Percentiles rank a stretch among this genome's conserved stretches.
Evolutionary conservation across 768 basidiomycete species (phyloP).

Genomic region (Cantharellus anzutake): DNA sequence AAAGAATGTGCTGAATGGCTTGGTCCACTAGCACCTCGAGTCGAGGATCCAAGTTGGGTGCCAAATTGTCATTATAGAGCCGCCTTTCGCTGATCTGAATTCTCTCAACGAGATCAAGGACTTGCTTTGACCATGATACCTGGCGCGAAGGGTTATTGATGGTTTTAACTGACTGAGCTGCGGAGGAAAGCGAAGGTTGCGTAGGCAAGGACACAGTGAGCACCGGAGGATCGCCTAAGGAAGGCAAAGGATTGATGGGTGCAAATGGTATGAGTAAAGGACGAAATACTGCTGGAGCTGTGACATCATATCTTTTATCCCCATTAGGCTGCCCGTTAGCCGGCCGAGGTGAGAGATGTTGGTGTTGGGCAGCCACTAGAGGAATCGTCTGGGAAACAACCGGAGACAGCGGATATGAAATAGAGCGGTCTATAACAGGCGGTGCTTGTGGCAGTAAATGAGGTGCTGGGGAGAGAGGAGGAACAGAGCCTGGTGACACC

Average conservation of each 20-base stretch:
- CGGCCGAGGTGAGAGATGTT: no score
- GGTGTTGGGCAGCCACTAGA: no score
- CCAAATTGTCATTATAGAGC: constrained; percentile 7
- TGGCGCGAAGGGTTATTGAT: constrained; percentile 37
- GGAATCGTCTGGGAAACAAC: no score
- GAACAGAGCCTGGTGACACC: no score
- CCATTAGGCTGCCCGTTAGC: no score
- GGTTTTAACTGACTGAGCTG: constrained; percentile 29
- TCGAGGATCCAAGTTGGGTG: constrained; percentile 23
- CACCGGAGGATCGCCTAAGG: constrained; percentile 20
- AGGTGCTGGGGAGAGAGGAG: no score
- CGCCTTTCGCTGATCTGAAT: constrained; percentile 17
- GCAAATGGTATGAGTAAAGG: background rate
- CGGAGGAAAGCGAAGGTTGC: constrained; percentile 36
- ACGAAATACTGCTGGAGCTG: background rate
- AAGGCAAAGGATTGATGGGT: constrained; percentile 6
- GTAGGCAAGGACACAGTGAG: constrained; percentile 54
- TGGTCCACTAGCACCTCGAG: constrained; percentile 40
- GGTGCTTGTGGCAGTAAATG: no score
- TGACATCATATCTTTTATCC: background rate
- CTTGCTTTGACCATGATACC: constrained; percentile 67
- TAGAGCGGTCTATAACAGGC: no score
- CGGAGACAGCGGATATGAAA: no score
- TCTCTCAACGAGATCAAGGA: constrained; percentile 60
- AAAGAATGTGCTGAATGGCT: constrained; percentile 45